phyloP scores from a whole-genome alignment of 805 yeast genomes.

The Candida vaughaniae region DNA sequence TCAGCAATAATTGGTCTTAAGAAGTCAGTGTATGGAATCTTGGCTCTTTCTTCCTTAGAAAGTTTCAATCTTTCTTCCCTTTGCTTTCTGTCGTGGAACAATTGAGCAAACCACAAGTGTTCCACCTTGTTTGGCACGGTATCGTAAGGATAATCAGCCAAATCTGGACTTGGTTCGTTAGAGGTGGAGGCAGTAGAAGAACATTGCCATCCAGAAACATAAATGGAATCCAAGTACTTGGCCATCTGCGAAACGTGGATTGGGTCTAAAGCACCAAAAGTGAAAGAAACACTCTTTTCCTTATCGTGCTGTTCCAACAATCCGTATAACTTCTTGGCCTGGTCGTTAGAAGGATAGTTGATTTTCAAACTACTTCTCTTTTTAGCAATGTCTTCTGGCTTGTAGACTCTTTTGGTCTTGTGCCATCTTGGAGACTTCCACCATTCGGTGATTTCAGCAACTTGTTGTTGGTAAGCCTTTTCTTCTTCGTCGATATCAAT shows the following conservation, averaged over 20 bases:
- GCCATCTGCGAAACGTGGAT: slow-evolving; percentile 97
- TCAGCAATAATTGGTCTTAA: slow-evolving; percentile 95
- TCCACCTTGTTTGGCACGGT: slow-evolving; percentile 98
- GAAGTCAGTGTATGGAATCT: slow-evolving; percentile 77
- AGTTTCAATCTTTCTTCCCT: slow-evolving; percentile 72
- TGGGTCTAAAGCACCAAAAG: slow-evolving; percentile 96
- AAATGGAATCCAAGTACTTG: slow-evolving; percentile 85
- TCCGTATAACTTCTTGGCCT: slow-evolving; percentile 78
- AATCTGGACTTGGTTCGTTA: slow-evolving; percentile 96
- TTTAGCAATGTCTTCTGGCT: slow-evolving; percentile 83
- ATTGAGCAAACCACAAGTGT: slow-evolving; percentile 94
- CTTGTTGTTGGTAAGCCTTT: slow-evolving; percentile 61
- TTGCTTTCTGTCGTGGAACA: slow-evolving; percentile 96
- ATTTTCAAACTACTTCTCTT: slow-evolving; percentile 81
- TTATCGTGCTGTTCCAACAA: slow-evolving; percentile 70
- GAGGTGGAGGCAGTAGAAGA: slow-evolving; percentile 97
- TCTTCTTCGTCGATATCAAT: slow-evolving; percentile 65
- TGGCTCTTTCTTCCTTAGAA: slow-evolving; percentile 63
- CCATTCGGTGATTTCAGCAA: slow-evolving; percentile 77
- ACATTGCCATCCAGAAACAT: slow-evolving; percentile 98
- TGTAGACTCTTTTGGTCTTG: slow-evolving; percentile 81
- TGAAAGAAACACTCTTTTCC: slow-evolving; percentile 74
- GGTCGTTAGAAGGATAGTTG: slow-evolving; percentile 71
- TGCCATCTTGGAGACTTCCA: slow-evolving; percentile 94
- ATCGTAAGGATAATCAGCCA: slow-evolving; percentile 98